Conservation (phyloP, 495 filamentous ascomycete genomes). For the Aspergillus steynii region DNA sequence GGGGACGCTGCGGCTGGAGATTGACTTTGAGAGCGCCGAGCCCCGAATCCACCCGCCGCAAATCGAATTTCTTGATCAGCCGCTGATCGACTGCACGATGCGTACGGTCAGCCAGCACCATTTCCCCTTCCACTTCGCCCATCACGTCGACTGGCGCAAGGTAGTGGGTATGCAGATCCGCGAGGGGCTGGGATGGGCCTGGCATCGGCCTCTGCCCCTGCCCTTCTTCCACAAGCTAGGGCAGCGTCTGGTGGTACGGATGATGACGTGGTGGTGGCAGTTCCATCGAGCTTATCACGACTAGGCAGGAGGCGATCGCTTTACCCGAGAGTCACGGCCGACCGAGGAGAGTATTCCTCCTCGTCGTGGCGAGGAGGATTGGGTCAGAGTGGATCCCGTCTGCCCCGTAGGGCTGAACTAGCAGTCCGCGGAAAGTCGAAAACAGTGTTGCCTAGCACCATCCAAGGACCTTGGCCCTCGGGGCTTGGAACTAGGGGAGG, state of each 20-base stretch:
- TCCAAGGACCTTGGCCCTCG: too few relatives aligned
- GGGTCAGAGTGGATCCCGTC: background rate
- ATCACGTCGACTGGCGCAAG: slow-evolving; percentile 19
- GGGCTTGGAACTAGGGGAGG: too few relatives aligned
- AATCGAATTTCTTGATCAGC: slow-evolving; percentile 15
- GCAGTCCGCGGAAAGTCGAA: background rate
- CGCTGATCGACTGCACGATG: slow-evolving; percentile 20
- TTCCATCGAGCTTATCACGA: slow-evolving; percentile 1
- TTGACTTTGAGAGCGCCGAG: slow-evolving; percentile 13
- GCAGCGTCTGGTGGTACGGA: slow-evolving; percentile 9
- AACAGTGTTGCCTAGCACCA: background rate
- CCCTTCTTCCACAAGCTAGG: slow-evolving; percentile 10
- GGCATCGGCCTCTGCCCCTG: slow-evolving; percentile 17
- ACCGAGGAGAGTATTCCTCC: background rate
- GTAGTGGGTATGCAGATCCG: slow-evolving; percentile 20
- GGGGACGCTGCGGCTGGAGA: slow-evolving; percentile 13
- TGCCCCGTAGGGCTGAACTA: slow-evolving; percentile 8
- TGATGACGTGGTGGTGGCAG: slow-evolving; percentile 19
- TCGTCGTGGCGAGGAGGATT: background rate
- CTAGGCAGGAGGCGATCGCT: background rate
- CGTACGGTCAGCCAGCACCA: slow-evolving; percentile 18
- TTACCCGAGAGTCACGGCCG: background rate
- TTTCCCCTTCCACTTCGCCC: slow-evolving; percentile 20
- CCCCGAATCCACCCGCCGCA: slow-evolving; percentile 15
- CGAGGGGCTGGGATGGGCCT: slow-evolving; percentile 18